These are phyloP conservation scores for Leccinum barrowsii DNA, from an alignment of 768 basidiomycete species.

Conservation along the genomic window DNA sequence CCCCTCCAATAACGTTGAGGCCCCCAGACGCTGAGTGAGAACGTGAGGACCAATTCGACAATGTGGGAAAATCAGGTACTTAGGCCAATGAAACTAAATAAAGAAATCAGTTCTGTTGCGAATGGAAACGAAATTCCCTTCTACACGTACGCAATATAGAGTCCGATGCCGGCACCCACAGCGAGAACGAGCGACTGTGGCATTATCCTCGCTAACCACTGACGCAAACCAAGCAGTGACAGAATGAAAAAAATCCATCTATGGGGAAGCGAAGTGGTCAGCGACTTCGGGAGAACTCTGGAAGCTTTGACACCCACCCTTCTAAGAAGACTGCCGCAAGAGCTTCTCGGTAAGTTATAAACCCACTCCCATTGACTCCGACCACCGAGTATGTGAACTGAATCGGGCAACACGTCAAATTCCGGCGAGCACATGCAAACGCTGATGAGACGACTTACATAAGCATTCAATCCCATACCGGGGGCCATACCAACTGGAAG, in stretches of 20 bases:
- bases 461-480: constrained; percentile 80
- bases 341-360: constrained; percentile 74
- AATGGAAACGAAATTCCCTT: neutral
- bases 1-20: constrained; percentile 72
- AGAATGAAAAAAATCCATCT: constrained; percentile 82
- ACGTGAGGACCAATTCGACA: neutral
- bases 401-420: neutral
- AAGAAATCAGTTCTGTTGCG: constrained; percentile 3
- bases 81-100: constrained; percentile 65
- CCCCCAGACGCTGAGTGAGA: constrained; percentile 52
- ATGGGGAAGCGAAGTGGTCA: neutral
- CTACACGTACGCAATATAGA: constrained; percentile 73
- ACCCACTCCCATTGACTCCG: constrained; percentile 71
- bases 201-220: constrained; percentile 88
- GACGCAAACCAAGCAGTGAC: constrained; percentile 78
- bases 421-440: neutral
- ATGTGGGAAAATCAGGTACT: constrained; percentile 37
- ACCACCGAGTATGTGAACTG: constrained; percentile 89
- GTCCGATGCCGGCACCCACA: constrained; percentile 82
- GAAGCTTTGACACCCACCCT: constrained; percentile 48
- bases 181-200: constrained; percentile 83
- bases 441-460: constrained; percentile 43
- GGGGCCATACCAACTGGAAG: constrained; percentile 89
- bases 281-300: neutral
- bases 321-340: constrained; percentile 85